These are phyloP conservation scores for Cordyceps tenuipes DNA, from an alignment of 2,329 filamentous ascomycete species.

Conservation along the genomic window DNA sequence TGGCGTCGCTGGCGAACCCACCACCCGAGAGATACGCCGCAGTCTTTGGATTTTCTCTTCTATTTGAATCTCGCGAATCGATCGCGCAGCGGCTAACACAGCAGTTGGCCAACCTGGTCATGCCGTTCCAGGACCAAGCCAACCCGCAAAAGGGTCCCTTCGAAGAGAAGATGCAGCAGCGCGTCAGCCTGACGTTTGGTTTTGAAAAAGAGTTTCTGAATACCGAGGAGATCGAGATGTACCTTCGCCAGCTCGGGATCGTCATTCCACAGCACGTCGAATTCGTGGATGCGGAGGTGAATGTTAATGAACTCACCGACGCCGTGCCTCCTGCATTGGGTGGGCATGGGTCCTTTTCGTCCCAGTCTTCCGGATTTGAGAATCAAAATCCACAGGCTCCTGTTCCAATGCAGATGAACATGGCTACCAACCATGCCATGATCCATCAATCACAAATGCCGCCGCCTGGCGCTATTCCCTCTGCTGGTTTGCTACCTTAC, in stretches of 20 bases:
- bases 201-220: constrained; percentile 73
- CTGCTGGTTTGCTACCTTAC: constrained; percentile 1
- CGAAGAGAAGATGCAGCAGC: constrained; percentile 23
- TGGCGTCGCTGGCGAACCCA: constrained; percentile 45
- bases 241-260: constrained; percentile 57
- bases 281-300: constrained; percentile 51
- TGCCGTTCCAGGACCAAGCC: constrained; percentile 7
- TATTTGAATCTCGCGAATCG: constrained; percentile 44
- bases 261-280: constrained; percentile 52
- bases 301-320: constrained; percentile 31
- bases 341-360: not conserved
- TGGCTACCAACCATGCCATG: not conserved
- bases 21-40: constrained; percentile 40
- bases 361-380: constrained; percentile 2
- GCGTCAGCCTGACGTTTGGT: constrained; percentile 47
- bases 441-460: not conserved
- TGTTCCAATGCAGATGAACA: not conserved
- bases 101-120: constrained; percentile 22
- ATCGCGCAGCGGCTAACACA: constrained; percentile 35
- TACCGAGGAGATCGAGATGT: constrained; percentile 66
- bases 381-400: not conserved
- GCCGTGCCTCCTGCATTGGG: not conserved
- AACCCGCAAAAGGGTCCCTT: not conserved
- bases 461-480: not conserved
- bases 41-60: constrained; percentile 62